Evolutionary conservation across 257 asterid species (phyloP).

Genomic region (Rauvolfia tetraphylla): DNA sequence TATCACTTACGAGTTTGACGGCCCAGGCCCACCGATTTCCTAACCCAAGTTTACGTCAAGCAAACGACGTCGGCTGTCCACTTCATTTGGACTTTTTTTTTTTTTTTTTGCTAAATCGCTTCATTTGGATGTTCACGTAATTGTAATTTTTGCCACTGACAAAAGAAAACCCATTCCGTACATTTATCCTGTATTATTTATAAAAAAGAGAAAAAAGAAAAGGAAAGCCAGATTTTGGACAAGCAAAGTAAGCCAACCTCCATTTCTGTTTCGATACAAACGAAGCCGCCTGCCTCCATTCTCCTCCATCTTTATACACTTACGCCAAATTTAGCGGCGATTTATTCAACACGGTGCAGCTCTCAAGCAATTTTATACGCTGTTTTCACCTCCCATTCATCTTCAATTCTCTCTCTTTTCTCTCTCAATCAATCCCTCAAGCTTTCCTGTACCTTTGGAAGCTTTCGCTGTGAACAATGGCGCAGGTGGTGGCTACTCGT

Average conservation of each 20-base stretch:
- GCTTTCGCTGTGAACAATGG: constrained; percentile 35
- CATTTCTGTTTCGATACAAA: constrained; percentile 44
- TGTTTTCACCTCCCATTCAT: not conserved
- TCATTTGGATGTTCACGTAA: too few relatives aligned
- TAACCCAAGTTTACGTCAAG: too few relatives aligned
- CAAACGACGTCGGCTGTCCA: too few relatives aligned
- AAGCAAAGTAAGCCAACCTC: constrained; percentile 9
- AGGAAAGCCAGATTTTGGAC: not conserved
- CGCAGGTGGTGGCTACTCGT: constrained; percentile 74
- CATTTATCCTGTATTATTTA: not conserved
- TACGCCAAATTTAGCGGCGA: constrained; percentile 51
- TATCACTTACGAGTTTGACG: too few relatives aligned
- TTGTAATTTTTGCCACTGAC: too few relatives aligned
- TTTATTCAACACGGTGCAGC: constrained; percentile 25
- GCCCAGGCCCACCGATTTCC: too few relatives aligned
- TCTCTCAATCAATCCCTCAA: constrained; percentile 2
- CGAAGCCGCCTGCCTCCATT: constrained; percentile 30
- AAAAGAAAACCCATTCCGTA: not conserved
- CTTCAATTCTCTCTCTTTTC: constrained; percentile 1
- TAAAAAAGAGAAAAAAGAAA: not conserved
- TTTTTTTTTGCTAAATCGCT: too few relatives aligned
- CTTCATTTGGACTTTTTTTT: too few relatives aligned
- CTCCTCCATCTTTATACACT: not conserved
- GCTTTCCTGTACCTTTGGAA: constrained; percentile 8
- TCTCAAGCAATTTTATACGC: constrained; percentile 16